Percentiles rank a stretch among this genome's conserved stretches.
These are phyloP conservation scores for Xylariaceae sp. DNA, from an alignment of 2,329 filamentous ascomycete genomes.

Conservation along the genomic window DNA sequence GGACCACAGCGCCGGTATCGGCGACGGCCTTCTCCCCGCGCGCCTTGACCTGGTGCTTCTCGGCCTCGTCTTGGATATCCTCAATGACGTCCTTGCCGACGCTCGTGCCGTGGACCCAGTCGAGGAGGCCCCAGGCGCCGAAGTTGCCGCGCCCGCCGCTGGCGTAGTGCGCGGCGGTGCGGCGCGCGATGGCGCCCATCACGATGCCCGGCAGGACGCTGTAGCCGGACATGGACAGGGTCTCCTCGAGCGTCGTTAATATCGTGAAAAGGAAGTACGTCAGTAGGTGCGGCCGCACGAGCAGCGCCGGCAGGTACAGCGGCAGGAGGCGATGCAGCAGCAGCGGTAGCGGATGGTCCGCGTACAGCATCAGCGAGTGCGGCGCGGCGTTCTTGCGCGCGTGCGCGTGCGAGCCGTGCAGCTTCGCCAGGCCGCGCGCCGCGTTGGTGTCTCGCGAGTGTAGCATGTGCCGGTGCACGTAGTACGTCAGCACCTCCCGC, in stretches of 20 bases:
- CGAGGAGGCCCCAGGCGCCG: constrained; percentile 63
- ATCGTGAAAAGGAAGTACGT: constrained; percentile 69
- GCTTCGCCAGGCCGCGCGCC: constrained; percentile 38
- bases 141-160: constrained; percentile 61
- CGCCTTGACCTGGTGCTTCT: constrained; percentile 55
- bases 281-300: constrained; percentile 72
- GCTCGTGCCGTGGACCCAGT: constrained; percentile 62
- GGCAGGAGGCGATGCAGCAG: constrained; percentile 67
- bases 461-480: constrained; percentile 72
- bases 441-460: constrained; percentile 50
- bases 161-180: constrained; percentile 57
- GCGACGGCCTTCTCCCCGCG: constrained; percentile 38
- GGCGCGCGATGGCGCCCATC: constrained; percentile 53
- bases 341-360: constrained; percentile 69
- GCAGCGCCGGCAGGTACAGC: constrained; percentile 64
- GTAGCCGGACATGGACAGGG: constrained; percentile 70
- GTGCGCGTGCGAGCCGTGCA: constrained; percentile 55
- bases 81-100: constrained; percentile 55
- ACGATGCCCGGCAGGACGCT: constrained; percentile 57
- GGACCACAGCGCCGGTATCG: constrained; percentile 39
- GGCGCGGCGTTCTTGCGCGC: constrained; percentile 53
- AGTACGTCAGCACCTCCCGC: constrained; percentile 68
- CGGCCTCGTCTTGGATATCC: constrained; percentile 57
- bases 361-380: constrained; percentile 64
- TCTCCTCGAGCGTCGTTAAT: constrained; percentile 67